phyloP scores from a whole-genome alignment of 805 yeast species.

The Priceomyces melissophilus region DNA sequence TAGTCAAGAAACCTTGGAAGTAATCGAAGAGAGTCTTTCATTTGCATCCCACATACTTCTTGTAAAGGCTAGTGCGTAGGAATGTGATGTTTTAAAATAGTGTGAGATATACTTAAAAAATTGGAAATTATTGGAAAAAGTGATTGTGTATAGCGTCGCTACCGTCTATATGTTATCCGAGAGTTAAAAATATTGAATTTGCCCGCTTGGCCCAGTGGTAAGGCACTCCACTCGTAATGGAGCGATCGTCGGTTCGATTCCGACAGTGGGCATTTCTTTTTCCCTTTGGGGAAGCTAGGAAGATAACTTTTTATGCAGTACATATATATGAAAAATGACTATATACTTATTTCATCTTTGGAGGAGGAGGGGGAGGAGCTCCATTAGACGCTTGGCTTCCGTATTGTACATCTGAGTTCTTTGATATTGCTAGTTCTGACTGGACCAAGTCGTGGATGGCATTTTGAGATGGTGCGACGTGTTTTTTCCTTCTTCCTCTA shows the following conservation, averaged over 20 bases:
- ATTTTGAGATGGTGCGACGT: conserved; percentile 16
- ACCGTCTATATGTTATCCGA: background rate
- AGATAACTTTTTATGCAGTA: background rate
- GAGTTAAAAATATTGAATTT: background rate
- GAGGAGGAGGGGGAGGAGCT: conserved; percentile 32
- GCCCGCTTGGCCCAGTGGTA: conserved; percentile 55
- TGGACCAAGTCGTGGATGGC: conserved; percentile 40
- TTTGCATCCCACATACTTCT: conserved; percentile 25
- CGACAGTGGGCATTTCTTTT: conserved; percentile 44
- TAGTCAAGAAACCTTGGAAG: conserved; percentile 18
- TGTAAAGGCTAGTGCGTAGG: conserved; percentile 14
- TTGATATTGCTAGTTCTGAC: conserved; percentile 41
- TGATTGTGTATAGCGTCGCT: too few relatives aligned
- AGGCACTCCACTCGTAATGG: conserved; percentile 55
- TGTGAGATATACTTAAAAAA: too few relatives aligned
- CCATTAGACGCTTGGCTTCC: conserved; percentile 4
- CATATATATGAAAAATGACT: too few relatives aligned
- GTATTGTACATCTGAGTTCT: conserved; percentile 27
- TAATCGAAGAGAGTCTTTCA: conserved; percentile 18
- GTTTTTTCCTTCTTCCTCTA: conserved; percentile 25
- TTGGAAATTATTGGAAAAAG: too few relatives aligned
- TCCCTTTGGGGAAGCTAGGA: conserved; percentile 2
- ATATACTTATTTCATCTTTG: conserved; percentile 8
- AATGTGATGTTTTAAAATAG: background rate
- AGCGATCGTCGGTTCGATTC: conserved; percentile 54